These are phyloP conservation scores for Boechera retrofracta DNA, from an alignment of 345 rosid species.

Conservation along the genomic window DNA sequence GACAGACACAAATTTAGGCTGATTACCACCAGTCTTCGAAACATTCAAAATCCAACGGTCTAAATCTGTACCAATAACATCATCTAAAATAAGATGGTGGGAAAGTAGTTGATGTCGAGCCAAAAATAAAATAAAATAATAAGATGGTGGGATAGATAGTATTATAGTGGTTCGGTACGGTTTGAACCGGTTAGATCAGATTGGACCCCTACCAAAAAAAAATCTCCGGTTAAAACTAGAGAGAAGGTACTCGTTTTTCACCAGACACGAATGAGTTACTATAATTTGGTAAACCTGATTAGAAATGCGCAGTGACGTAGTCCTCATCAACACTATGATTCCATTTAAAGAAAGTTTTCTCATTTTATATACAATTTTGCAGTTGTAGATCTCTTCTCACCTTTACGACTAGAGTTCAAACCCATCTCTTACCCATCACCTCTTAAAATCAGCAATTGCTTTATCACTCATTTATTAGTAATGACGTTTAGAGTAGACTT, in stretches of 20 bases:
- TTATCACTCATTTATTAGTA: constrained; percentile 2
- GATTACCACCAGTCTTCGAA: too few relatives aligned
- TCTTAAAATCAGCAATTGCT: background rate
- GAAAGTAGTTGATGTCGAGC: too few relatives aligned
- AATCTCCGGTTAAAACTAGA: background rate
- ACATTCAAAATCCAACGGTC: background rate
- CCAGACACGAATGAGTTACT: background rate
- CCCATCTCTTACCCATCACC: background rate
- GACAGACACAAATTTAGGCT: background rate
- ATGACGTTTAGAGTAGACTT: background rate
- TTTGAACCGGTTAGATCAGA: background rate
- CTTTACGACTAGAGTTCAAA: background rate
- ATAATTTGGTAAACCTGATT: constrained; percentile 1
- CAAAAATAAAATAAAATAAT: too few relatives aligned
- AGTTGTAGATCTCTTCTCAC: background rate
- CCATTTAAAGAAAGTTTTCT: background rate
- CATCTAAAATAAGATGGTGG: too few relatives aligned
- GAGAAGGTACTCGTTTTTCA: background rate
- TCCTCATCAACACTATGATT: constrained; percentile 20
- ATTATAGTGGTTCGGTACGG: background rate
- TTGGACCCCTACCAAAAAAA: background rate
- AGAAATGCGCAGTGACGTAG: background rate
- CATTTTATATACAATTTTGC: background rate
- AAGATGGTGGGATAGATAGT: too few relatives aligned
- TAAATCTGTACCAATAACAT: too few relatives aligned